Evolutionary conservation across 1,284 basidiomycete species (phyloP), one percentile per base, ranked within the genome.

Genomic region (Sporisorium exsertum): DNA sequence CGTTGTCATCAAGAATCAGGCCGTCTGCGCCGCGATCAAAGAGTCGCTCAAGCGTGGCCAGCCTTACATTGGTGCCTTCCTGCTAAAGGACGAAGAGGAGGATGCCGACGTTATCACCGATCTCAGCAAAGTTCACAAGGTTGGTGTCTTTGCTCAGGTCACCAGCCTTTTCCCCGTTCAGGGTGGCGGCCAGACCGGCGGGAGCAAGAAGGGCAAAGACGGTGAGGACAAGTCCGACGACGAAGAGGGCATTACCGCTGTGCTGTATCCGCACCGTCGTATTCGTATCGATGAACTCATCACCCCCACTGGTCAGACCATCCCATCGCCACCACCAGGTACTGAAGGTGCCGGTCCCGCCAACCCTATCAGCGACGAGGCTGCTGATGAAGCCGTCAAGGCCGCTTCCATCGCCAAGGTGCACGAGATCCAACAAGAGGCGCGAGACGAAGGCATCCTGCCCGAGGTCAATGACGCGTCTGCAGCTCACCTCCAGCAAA

Each of bases 131-230:
- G 94, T 99, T 3, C 94, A 98, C 87, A 90, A 91, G 4, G 94
- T 97, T 61, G 97, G 97, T 69, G 95, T 99, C 10, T 97, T 99
- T 84, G 95, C 95, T 3, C 96, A 99, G 87, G 95, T 99, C 72
- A 98, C 96, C 0, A 95, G 93, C 79, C 92, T 96, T 5, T 99
- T 97, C 86, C 90, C 79, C 8, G 78, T 80, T 5, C 77, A 81
- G 61, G 64, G 67, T 37, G 63, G 71, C 10, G 64, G 70, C 10
- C 69, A 74, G 64, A 70, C 67, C 13, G 72, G 60, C 8, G 37
- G 79, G 58, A 50, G 90, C 90, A 86, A 84, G 67, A 70, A 72
- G 60, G 64, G 66, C 56, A 79, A 77, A 56, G 75, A 78, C 15
- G 72, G 71, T 57, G 97, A 97, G 86, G 94, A 94, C 15, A 95